Evolutionary conservation across 2,329 filamentous ascomycete species (phyloP), one percentile per base, ranked within the genome.

Genomic region (Hypoxylon sp.): DNA sequence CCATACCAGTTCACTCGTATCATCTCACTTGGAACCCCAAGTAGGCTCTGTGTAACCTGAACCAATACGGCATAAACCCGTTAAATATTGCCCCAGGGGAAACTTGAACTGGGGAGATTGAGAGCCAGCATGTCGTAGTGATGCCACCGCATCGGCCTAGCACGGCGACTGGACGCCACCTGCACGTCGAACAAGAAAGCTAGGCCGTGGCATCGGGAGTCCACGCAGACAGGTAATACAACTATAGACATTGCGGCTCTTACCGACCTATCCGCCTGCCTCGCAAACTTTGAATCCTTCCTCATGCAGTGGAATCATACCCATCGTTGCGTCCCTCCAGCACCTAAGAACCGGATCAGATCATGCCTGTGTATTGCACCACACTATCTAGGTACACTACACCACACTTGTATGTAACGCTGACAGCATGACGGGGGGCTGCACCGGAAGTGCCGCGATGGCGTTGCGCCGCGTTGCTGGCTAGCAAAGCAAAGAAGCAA

Each of bases 191-290:
- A 31, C 24, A 32, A 46, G 8, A 32, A 55, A 46, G 2, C 35
- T 6, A 31, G 24, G 37, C 39, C 31, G 6, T 29, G 27, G 19
- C 5, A 19, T 19, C 1, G 1, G 17, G n/a, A 13, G 10, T 54
- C 50, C 47, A 11, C 6, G 19, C 2, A 24, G 8, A 29, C 24
- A 21, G 3, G 17, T 39, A n/a, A 48, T 21, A 54, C 24, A 55
- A 46, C 17, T 57, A 47, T 47, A 57, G 29, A 46, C 8, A 21
- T 19, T 54, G 55, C 24, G 62, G 62, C 62, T 65, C 55, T 60
- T 17, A 27, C 32, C 13, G 39, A 35, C 62, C 42, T 11, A 35
- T n/a, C 39, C 29, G n/a, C 42, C 48, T 42, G 50, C 42, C 32
- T 32, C 51, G 27, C 31, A 32, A 35, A 21, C 15, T 21, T 27